A percentile compares a stretch with the other conserved stretches of the same genome.
Conservation (phyloP, 2,329 filamentous ascomycete species). For the Talaromyces amestolkiae region DNA sequence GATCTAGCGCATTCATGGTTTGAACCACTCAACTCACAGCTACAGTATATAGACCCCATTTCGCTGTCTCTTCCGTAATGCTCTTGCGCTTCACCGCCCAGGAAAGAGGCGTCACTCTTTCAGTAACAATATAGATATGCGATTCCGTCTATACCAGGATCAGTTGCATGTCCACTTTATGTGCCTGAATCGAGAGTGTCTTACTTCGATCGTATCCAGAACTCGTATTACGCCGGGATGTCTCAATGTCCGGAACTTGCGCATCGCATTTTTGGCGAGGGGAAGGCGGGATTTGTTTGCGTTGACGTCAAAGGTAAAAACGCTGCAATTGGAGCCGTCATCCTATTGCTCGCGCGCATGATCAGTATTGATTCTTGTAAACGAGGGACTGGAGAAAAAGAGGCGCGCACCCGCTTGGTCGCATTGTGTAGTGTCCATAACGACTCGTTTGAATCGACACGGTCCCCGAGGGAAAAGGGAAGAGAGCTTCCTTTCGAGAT, state of each 20-base stretch:
- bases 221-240: conserved; percentile 95
- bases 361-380: background rate
- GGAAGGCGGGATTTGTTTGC: conserved; percentile 77
- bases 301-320: conserved; percentile 90
- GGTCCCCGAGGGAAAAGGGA: conserved; percentile 88
- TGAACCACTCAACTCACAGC: conserved; percentile 55
- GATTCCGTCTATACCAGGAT: conserved; percentile 69
- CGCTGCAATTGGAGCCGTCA: conserved; percentile 89
- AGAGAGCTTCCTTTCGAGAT: conserved; percentile 94
- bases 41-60: conserved; percentile 89
- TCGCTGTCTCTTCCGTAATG: conserved; percentile 84
- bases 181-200: background rate
- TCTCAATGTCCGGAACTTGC: conserved; percentile 86
- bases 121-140: conserved; percentile 94
- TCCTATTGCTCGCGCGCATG: conserved; percentile 57
- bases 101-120: conserved; percentile 78
- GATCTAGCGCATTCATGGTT: background rate
- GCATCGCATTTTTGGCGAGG: conserved; percentile 87
- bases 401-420: conserved; percentile 69
- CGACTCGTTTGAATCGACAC: conserved; percentile 85
- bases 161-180: background rate
- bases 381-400: background rate
- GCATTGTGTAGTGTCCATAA: conserved; percentile 97
- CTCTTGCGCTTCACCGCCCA: conserved; percentile 91
- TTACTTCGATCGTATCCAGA: conserved; percentile 87